phyloP scores from a whole-genome alignment of 257 asterid genomes.

The Fraxinus anomala region DNA sequence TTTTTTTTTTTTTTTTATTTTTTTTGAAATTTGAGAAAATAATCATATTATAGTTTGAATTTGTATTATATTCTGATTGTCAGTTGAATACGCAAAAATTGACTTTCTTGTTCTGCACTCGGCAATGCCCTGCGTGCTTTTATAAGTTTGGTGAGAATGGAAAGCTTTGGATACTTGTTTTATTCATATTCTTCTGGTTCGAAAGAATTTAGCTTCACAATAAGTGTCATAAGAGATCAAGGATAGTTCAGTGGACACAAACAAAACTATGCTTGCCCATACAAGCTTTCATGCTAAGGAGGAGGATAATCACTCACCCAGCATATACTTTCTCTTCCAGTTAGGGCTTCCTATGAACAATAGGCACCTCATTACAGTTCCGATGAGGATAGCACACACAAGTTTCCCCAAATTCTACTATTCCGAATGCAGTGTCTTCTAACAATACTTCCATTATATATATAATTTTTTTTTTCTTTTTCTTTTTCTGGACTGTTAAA shows the following conservation, averaged over 20 bases:
- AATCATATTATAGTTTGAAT: background rate
- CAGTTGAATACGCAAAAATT: background rate
- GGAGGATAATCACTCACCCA: background rate
- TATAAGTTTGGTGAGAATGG: background rate
- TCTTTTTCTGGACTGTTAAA: background rate
- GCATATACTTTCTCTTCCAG: background rate
- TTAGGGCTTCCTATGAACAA: background rate
- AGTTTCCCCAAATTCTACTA: background rate
- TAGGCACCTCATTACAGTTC: background rate
- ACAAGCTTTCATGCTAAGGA: background rate
- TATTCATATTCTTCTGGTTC: background rate
- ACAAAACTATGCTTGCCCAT: background rate
- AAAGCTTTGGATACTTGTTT: background rate
- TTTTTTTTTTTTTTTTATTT: too few relatives aligned
- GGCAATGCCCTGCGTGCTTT: background rate
- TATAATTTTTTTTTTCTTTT: background rate
- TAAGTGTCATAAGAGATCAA: background rate
- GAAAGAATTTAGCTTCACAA: background rate
- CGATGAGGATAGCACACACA: background rate
- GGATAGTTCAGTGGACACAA: background rate
- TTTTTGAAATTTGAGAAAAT: background rate
- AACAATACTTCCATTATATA: background rate
- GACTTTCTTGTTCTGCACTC: background rate
- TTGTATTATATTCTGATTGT: background rate
- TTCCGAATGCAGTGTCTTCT: background rate